Conservation (phyloP, 257 asterid genomes). For the Solanum ossicruentum region DNA sequence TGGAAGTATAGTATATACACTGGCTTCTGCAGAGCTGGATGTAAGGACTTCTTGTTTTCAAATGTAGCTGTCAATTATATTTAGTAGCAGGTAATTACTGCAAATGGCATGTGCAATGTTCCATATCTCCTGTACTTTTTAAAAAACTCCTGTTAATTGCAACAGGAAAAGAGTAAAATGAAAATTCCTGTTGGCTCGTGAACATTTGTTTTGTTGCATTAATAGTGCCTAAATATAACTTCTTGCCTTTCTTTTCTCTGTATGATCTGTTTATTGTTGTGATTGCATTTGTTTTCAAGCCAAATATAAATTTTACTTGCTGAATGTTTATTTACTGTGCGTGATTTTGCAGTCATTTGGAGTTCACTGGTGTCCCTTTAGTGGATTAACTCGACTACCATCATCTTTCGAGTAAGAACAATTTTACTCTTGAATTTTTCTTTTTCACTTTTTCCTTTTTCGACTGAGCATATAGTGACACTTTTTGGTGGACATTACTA, state of each 20-base stretch:
- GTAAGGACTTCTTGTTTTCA: neutral
- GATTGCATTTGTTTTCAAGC: neutral
- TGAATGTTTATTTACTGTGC: neutral
- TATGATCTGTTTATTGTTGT: neutral
- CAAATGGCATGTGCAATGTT: neutral
- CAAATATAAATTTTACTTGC: neutral
- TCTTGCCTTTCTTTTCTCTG: neutral
- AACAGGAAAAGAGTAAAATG: neutral
- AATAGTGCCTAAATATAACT: neutral
- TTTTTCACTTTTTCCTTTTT: neutral
- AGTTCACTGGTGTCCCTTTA: conserved; percentile 91
- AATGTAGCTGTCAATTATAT: neutral
- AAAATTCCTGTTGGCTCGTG: neutral
- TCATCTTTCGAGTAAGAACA: conserved; percentile 68
- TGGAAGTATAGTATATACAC: neutral
- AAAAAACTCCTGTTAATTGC: neutral
- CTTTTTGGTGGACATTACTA: neutral
- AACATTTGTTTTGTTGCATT: neutral
- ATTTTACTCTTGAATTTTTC: neutral
- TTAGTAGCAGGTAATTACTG: neutral
- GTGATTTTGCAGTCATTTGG: conserved; percentile 70
- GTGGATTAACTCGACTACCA: conserved; percentile 60
- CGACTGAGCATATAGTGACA: neutral
- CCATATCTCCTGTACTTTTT: neutral
- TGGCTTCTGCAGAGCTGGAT: neutral